These are phyloP conservation scores for Metschnikowia peoriensis DNA, from an alignment of 805 yeast genomes.

Conservation along the genomic window DNA sequence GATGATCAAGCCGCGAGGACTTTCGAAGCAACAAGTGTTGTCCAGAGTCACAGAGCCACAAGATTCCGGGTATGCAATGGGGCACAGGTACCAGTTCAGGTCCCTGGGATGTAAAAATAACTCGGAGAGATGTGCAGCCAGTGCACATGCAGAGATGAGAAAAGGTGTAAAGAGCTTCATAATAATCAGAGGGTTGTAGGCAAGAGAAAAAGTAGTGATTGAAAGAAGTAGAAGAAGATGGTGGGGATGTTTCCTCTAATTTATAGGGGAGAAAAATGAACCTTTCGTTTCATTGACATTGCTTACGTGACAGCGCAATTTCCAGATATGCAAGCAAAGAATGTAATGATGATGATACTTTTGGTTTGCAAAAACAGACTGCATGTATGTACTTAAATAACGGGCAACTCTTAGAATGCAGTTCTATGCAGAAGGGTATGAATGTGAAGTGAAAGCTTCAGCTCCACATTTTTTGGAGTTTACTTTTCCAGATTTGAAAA, in stretches of 20 bases:
- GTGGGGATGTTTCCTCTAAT: background rate
- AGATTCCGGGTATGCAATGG: background rate
- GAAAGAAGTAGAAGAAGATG: background rate
- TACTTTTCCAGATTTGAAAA: too few species aligned
- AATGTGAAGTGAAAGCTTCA: background rate
- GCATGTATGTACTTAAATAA: background rate
- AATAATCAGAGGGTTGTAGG: background rate
- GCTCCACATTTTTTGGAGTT: background rate
- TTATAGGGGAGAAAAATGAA: background rate
- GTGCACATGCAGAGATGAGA: background rate
- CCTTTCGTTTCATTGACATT: too few species aligned
- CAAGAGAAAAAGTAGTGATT: background rate
- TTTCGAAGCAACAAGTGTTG: constrained; percentile 48
- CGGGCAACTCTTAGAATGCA: background rate
- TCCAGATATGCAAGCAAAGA: too few species aligned
- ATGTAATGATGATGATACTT: too few species aligned
- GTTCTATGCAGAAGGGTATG: background rate
- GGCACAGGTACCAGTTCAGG: constrained; percentile 1
- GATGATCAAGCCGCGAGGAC: constrained; percentile 38
- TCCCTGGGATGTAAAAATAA: background rate
- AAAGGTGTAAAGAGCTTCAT: background rate
- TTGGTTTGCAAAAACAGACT: background rate
- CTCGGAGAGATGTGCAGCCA: background rate
- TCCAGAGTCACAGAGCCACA: constrained; percentile 43
- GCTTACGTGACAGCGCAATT: too few species aligned